A percentile compares a stretch with the other conserved stretches of the same genome.
Conservation (phyloP, 345 rosid species). For the Populus deltoides region DNA sequence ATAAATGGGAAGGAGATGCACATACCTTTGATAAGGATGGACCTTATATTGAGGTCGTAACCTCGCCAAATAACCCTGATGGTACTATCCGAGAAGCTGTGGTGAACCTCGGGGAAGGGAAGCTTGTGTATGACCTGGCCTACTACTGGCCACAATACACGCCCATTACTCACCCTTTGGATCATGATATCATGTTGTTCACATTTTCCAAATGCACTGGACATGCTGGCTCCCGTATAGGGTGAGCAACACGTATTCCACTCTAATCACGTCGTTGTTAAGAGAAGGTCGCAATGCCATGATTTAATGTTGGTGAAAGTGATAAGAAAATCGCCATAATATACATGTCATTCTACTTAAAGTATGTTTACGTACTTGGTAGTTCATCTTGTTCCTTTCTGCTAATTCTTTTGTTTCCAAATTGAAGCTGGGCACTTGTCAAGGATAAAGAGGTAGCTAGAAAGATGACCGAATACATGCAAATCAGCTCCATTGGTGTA, state of each 20-base stretch:
- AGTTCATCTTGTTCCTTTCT: background rate
- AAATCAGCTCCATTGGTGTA: constrained; percentile 65
- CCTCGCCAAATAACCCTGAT: constrained; percentile 86
- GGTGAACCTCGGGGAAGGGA: constrained; percentile 57
- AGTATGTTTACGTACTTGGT: background rate
- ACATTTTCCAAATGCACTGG: constrained; percentile 91
- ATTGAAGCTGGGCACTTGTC: constrained; percentile 72
- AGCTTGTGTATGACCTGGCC: constrained; percentile 72
- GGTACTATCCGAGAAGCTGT: constrained; percentile 64
- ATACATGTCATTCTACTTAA: background rate
- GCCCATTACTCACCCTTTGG: constrained; percentile 57
- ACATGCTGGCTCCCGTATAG: constrained; percentile 91
- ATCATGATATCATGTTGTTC: constrained; percentile 76
- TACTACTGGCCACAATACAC: constrained; percentile 93
- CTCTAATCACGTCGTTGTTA: too few relatives aligned
- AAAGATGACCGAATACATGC: constrained; percentile 63
- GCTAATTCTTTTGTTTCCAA: background rate
- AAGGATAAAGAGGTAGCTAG: constrained; percentile 61
- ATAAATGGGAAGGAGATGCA: constrained; percentile 89
- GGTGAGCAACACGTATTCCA: constrained; percentile 39
- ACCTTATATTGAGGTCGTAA: constrained; percentile 65
- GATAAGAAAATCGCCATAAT: background rate
- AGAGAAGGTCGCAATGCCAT: background rate
- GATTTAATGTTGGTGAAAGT: background rate
- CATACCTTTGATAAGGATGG: constrained; percentile 48